phyloP scores from a whole-genome alignment of 148 eudicot genomes.

The Vaccinium corymbosum region DNA sequence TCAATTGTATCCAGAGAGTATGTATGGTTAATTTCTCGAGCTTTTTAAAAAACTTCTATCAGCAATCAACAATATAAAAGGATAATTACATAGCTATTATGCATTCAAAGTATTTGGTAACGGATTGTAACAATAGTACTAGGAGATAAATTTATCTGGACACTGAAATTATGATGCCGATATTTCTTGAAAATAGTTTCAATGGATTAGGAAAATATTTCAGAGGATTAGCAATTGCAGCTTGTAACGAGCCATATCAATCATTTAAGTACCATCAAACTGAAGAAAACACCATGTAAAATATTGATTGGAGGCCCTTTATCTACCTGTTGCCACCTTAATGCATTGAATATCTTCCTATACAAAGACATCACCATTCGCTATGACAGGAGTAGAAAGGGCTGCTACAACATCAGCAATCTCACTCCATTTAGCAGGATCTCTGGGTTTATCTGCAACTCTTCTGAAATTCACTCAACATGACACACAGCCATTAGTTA shows the following conservation, averaged over 20 bases:
- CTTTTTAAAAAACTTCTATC: background rate
- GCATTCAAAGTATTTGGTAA: background rate
- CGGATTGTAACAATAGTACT: no score
- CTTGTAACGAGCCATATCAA: background rate
- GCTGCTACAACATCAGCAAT: conserved; percentile 83
- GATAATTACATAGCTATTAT: background rate
- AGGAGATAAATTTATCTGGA: no score
- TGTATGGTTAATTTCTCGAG: background rate
- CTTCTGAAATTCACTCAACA: conserved; percentile 41
- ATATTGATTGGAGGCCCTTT: background rate
- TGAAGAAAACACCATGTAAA: background rate
- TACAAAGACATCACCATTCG: conserved; percentile 88
- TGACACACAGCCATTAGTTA: background rate
- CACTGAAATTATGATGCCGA: background rate
- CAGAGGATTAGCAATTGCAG: background rate
- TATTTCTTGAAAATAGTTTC: background rate
- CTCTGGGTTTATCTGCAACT: conserved; percentile 84
- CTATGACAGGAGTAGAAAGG: conserved; percentile 79
- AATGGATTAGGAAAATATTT: no score
- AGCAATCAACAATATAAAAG: background rate
- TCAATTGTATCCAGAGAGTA: background rate
- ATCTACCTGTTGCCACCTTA: conserved; percentile 60
- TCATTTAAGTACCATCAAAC: background rate
- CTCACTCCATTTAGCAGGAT: conserved; percentile 94
- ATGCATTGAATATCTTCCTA: conserved; percentile 73